These are phyloP conservation scores for Trichocladium uniseriatum DNA, from an alignment of 495 filamentous ascomycete genomes.

Conservation along the genomic window DNA sequence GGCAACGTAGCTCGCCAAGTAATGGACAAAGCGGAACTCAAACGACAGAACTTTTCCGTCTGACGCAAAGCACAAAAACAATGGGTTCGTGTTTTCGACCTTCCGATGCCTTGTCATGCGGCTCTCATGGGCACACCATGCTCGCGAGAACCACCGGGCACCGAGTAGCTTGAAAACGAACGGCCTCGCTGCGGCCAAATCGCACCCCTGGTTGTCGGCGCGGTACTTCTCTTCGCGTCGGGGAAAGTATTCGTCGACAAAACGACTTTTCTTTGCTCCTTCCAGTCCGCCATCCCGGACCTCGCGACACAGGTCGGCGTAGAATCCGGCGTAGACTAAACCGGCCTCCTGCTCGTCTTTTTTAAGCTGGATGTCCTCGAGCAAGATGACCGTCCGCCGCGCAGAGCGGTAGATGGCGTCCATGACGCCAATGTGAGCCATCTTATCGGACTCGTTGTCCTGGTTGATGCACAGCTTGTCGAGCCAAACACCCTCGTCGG, in stretches of 20 bases:
- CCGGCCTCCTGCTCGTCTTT: conserved; percentile 13
- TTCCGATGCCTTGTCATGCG: conserved; percentile 8
- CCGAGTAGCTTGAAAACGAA: conserved; percentile 15
- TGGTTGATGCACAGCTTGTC: conserved; percentile 31
- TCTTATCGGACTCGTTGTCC: conserved; percentile 17
- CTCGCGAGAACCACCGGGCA: conserved; percentile 18
- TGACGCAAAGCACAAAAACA: conserved; percentile 17
- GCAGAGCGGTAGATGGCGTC: conserved; percentile 21
- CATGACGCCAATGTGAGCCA: conserved; percentile 21
- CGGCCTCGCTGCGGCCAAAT: not conserved
- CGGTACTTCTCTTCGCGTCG: not conserved
- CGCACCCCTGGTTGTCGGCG: not conserved
- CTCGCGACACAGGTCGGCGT: conserved; percentile 4
- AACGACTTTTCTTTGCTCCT: conserved; percentile 2
- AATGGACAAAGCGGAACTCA: conserved; percentile 20
- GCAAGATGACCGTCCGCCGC: conserved; percentile 13
- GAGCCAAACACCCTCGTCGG: conserved; percentile 21
- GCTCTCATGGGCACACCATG: conserved; percentile 23
- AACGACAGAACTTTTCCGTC: conserved; percentile 11
- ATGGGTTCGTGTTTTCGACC: conserved; percentile 18
- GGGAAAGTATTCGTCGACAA: conserved; percentile 12
- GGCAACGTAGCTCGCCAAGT: conserved; percentile 2
- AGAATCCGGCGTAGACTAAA: conserved; percentile 9
- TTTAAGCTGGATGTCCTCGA: conserved; percentile 19
- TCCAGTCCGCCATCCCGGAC: conserved; percentile 2